Percentiles rank a stretch among this genome's conserved stretches.
Evolutionary conservation across 2,329 filamentous ascomycete species (phyloP).

Genomic region (Aspergillus oerlinghausenensis): DNA sequence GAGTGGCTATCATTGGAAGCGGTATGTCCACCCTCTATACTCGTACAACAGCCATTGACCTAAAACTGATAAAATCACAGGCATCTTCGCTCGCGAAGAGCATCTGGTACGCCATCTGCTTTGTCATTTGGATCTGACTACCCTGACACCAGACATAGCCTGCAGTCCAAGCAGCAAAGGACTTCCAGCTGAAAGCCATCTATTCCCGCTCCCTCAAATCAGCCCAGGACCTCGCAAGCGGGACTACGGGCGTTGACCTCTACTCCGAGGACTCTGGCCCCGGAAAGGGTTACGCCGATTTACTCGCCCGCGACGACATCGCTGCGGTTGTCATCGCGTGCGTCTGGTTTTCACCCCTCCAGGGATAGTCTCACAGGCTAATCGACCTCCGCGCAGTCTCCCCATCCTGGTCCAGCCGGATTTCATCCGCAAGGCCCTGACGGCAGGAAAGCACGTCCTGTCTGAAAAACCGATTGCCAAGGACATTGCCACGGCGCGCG

Average conservation of each 20-base stretch:
- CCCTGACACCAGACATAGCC: constrained; percentile 34
- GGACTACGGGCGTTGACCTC: constrained; percentile 40
- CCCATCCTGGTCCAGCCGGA: constrained; percentile 51
- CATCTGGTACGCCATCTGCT: constrained; percentile 40
- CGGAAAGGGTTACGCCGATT: constrained; percentile 42
- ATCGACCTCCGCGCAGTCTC: constrained; percentile 31
- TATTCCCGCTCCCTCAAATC: constrained; percentile 56
- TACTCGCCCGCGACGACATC: constrained; percentile 48
- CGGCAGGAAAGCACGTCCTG: constrained; percentile 52
- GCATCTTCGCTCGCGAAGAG: constrained; percentile 55
- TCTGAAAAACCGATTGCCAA: constrained; percentile 56
- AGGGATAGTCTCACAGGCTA: not conserved
- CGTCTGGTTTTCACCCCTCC: constrained; percentile 7
- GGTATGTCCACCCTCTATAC: constrained; percentile 25
- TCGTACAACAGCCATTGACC: not conserved
- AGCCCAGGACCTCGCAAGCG: constrained; percentile 41
- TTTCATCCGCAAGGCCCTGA: constrained; percentile 47
- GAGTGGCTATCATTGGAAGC: constrained; percentile 52
- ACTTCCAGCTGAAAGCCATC: constrained; percentile 50
- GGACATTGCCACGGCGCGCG: constrained; percentile 48
- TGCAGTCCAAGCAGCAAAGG: constrained; percentile 44
- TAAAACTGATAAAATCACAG: constrained; percentile 18
- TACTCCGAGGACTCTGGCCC: constrained; percentile 52
- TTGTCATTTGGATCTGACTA: not conserved
- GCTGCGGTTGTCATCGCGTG: constrained; percentile 50